Evolutionary conservation across 2,329 filamentous ascomycete genomes (phyloP).

Genomic region (Botryotinia narcissicola): DNA sequence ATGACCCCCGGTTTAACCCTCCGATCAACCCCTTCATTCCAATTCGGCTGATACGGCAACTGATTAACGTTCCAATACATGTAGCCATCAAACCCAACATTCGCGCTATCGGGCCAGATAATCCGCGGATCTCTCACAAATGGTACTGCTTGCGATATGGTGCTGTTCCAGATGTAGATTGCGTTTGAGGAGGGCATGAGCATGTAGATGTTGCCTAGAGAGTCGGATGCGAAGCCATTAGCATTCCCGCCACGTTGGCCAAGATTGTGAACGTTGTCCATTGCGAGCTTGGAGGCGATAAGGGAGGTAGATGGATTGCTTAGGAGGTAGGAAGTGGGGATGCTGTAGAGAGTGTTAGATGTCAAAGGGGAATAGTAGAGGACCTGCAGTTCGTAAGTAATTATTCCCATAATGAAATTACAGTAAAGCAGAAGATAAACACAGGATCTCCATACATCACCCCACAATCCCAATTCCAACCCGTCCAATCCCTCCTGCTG

Average conservation of each 20-base stretch:
- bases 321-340: slow-evolving; percentile 41
- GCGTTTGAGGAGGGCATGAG: slow-evolving; percentile 47
- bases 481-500: slow-evolving; percentile 40
- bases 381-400: slow-evolving; percentile 27
- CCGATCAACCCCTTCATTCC: slow-evolving; percentile 46
- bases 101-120: slow-evolving; percentile 45
- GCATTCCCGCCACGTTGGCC: slow-evolving; percentile 47
- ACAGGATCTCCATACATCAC: slow-evolving; percentile 29
- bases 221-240: slow-evolving; percentile 47
- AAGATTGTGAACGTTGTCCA: slow-evolving; percentile 47
- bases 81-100: slow-evolving; percentile 45
- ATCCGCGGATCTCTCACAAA: slow-evolving; percentile 46
- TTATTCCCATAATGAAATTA: background rate
- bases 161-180: slow-evolving; percentile 45
- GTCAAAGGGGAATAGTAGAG: slow-evolving; percentile 46
- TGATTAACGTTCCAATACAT: slow-evolving; percentile 51
- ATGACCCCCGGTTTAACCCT: slow-evolving; percentile 46
- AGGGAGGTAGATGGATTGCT: slow-evolving; percentile 37
- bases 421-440: background rate
- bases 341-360: slow-evolving; percentile 39
- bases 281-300: slow-evolving; percentile 42
- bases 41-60: slow-evolving; percentile 47
- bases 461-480: slow-evolving; percentile 35
- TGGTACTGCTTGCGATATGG: slow-evolving; percentile 38
- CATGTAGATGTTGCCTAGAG: slow-evolving; percentile 46